Base-by-base conservation (phyloP, 2,329 filamentous ascomycete species). In the Cladorrhinum sp. region DNA sequence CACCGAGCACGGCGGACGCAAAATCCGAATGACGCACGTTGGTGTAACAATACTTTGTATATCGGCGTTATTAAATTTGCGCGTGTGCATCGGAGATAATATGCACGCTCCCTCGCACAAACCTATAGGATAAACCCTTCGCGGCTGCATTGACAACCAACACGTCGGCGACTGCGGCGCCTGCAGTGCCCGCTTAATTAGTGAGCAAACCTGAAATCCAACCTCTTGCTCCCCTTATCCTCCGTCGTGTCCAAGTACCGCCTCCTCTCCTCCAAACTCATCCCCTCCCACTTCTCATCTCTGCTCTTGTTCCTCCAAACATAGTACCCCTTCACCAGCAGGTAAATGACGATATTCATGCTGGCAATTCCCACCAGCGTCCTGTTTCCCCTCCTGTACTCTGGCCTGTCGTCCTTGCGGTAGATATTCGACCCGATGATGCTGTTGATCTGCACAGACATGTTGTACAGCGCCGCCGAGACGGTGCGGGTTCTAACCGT, bases 131-230 rank as follows among this genome's bases (percentile, higher is more conserved):
- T n/a, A n/a, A n/a, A n/a, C n/a, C n/a, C n/a, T n/a, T n/a, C n/a
- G n/a, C n/a, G n/a, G n/a, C n/a, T n/a, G n/a, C n/a, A n/a, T n/a
- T n/a, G n/a, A n/a, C n/a, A n/a, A n/a, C n/a, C n/a, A n/a, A n/a
- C n/a, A n/a, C n/a, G n/a, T n/a, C n/a, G n/a, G n/a, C n/a, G n/a
- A n/a, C n/a, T n/a, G n/a, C n/a, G n/a, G n/a, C n/a, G n/a, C n/a
- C n/a, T n/a, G n/a, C n/a, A n/a, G n/a, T n/a, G n/a, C n/a, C n/a
- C n/a, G n/a, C n/a, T 32, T 7, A 32, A 6, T 18, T 56, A 68
- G 41, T 81, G 79, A 12, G 70, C 77, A 62, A 85, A 85, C 18
- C 79, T 69, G 66, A 85, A 85, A 64, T 85, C 81, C 57, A 83
- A 68, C 67, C 84, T 78, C 71, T 84, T 80, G 60, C 78, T 78